These are phyloP conservation scores for Rutstroemia sp. DNA, from an alignment of 2,329 filamentous ascomycete species.

Conservation along the genomic window DNA sequence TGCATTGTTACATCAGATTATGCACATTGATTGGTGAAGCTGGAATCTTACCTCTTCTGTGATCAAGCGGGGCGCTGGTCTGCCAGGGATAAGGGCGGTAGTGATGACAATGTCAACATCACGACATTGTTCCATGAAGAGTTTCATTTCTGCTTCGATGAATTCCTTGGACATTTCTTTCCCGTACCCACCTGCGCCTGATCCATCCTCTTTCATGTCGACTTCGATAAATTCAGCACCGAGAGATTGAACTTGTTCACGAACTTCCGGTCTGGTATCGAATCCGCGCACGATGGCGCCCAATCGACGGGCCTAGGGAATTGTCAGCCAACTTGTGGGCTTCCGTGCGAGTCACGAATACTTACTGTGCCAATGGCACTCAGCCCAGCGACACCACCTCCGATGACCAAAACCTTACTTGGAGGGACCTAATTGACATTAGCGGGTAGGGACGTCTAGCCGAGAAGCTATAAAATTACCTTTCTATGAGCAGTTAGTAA, in stretches of 20 bases:
- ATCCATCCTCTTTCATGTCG: constrained; percentile 74
- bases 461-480: constrained; percentile 12
- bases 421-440: constrained; percentile 63
- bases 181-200: constrained; percentile 78
- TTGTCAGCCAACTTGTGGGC: background rate
- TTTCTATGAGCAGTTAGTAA: constrained; percentile 24
- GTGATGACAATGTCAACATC: constrained; percentile 92
- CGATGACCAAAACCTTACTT: constrained; percentile 84
- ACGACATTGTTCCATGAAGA: constrained; percentile 78
- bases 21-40: constrained; percentile 28
- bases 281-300: constrained; percentile 87
- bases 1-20: constrained; percentile 24
- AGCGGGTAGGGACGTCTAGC: background rate
- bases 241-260: constrained; percentile 84
- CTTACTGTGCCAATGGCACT: constrained; percentile 74
- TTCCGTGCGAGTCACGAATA: constrained; percentile 1
- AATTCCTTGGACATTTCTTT: constrained; percentile 95
- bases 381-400: constrained; percentile 80
- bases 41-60: constrained; percentile 51
- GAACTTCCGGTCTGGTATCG: constrained; percentile 79
- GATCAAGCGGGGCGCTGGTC: constrained; percentile 75
- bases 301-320: constrained; percentile 58
- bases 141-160: constrained; percentile 85
- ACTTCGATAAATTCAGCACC: constrained; percentile 89
- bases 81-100: constrained; percentile 83